Percentiles rank a stretch among this genome's conserved stretches.
Conservation (phyloP, 306 rosid genomes). For the Sicyos baderoa region DNA sequence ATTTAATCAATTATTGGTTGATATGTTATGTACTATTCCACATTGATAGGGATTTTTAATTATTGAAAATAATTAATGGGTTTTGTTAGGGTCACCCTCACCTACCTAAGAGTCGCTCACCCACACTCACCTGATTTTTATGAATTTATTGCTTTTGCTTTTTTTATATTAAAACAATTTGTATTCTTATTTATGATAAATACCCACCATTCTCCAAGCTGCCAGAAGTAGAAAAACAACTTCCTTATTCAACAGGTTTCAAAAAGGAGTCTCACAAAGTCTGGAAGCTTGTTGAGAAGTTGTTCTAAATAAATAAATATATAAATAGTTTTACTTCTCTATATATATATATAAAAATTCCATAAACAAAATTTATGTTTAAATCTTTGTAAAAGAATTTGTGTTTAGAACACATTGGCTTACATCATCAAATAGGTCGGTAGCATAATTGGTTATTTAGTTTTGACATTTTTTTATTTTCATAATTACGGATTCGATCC, state of each 20-base stretch:
- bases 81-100: neutral
- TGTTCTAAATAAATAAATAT: neutral
- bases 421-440: too few species aligned
- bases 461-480: too few species aligned
- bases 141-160: constrained; percentile 5
- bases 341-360: too few species aligned
- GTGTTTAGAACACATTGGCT: too few species aligned
- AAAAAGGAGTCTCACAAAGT: neutral
- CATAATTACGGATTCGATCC: too few species aligned
- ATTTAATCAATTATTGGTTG: too few species aligned
- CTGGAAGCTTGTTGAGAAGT: neutral
- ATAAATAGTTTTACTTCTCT: too few species aligned
- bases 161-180: neutral
- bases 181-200: neutral
- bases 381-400: too few species aligned
- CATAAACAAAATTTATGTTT: too few species aligned
- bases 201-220: constrained; percentile 5
- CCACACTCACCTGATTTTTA: constrained; percentile 9
- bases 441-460: too few species aligned
- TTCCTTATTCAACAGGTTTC: constrained; percentile 8
- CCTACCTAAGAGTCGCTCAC: neutral
- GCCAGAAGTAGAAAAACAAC: neutral
- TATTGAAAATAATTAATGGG: constrained; percentile 9
- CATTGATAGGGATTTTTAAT: too few species aligned
- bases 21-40: too few species aligned